Evolutionary conservation across 2,329 filamentous ascomycete species (phyloP), one percentile per base, ranked within the genome.

Genomic region (Domatiomyces globalis): DNA sequence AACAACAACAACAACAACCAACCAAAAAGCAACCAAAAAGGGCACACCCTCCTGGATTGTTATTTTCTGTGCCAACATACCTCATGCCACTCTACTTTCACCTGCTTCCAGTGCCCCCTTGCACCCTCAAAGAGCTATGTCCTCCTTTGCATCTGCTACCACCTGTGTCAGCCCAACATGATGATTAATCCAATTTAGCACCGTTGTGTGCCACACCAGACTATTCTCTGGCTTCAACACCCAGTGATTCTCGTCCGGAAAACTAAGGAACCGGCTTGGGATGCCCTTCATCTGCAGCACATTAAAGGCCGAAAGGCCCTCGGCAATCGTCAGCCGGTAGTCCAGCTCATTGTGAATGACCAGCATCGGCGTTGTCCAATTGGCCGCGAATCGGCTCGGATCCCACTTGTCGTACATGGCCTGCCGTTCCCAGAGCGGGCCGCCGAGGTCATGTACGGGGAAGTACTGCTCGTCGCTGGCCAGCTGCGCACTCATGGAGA

Each of bases 141-240:
- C 59, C 48, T 58, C 58, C 43, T 57, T 52, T 15, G 56, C 59
- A 19, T 65, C 60, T 39, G 66, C 63, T 3, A 64, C 63, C 48
- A 72, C 68, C n/a, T 68, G 63, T 20, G 71, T 67, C 51, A 80
- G 60, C 1, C 77, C 78, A 2, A 72, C 73, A 62, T 78, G 73
- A 56, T 72, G 72, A 62, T 81, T 81, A 58, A 84, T 79, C 80
- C 85, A 95, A 51, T 79, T 79, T 27, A 95, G 64, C 15, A 96
- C 88, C 52, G 87, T 85, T 51, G 78, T 78, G 63, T 96, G 88
- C 92, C 92, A 96, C 18, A 94, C 76, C 17, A 95, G 71, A 2
- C 82, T 85, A 66, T 96, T 96, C 68, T 95, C 90, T 0, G 84
- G 86, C 65, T 95, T 94, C 50, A 95, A 64, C 3, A 95, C 88